Evolutionary conservation across 2,329 filamentous ascomycete species (phyloP).

Genomic region (Ophiostoma montium): DNA sequence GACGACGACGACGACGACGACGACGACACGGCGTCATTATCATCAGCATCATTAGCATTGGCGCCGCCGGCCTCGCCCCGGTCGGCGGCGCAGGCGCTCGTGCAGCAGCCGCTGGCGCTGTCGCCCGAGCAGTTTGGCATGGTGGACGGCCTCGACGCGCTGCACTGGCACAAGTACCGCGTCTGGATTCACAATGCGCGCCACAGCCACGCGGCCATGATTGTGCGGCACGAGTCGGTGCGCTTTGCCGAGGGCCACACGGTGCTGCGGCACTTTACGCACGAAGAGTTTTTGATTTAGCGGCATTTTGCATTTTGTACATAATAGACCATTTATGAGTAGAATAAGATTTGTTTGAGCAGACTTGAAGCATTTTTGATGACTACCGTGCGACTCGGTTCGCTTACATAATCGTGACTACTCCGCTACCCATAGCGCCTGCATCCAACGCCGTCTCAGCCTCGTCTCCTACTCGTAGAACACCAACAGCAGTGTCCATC

Average conservation of each 20-base stretch:
- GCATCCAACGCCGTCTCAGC: background rate
- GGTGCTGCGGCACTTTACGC: constrained; percentile 70
- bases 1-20: constrained; percentile 3
- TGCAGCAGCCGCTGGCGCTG: constrained; percentile 42
- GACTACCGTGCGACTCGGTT: too few relatives aligned
- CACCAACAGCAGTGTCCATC: background rate
- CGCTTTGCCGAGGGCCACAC: constrained; percentile 61
- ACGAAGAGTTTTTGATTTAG: constrained; percentile 54
- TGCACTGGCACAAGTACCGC: constrained; percentile 50
- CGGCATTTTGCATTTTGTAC: background rate
- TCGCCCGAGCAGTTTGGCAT: constrained; percentile 72
- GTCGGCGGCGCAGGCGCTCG: too few relatives aligned
- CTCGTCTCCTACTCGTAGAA: background rate
- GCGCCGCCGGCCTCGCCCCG: too few relatives aligned
- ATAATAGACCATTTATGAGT: background rate
- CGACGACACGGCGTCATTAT: constrained; percentile 1
- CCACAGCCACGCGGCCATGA: constrained; percentile 86
- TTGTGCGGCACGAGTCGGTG: constrained; percentile 56
- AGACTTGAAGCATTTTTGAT: too few relatives aligned
- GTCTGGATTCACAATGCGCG: constrained; percentile 62
- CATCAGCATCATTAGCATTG: too few relatives aligned
- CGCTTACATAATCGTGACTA: too few relatives aligned
- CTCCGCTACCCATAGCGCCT: background rate
- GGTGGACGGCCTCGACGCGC: constrained; percentile 59
- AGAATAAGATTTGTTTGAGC: too few relatives aligned